Percentiles rank a stretch among this genome's conserved stretches.
Evolutionary conservation across 2,329 filamentous ascomycete genomes (phyloP).

Genomic region (Furcasterigmium furcatum): DNA sequence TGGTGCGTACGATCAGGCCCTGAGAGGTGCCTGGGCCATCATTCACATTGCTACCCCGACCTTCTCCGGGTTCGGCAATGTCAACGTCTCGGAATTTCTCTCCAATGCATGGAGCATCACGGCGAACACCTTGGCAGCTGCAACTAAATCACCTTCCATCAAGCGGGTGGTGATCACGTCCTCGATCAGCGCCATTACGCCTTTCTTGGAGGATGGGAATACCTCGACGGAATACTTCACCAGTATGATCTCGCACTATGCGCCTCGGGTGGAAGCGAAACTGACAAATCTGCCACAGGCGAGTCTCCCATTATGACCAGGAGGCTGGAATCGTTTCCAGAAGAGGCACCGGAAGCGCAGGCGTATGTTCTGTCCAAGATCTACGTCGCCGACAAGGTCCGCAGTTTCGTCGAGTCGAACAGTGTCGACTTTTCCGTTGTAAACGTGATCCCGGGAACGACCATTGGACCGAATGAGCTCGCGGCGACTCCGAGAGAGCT

Average conservation of each 20-base stretch:
- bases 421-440: neutral
- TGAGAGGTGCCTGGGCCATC: slow-evolving; percentile 13
- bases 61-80: neutral
- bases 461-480: neutral
- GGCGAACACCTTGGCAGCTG: slow-evolving; percentile 10
- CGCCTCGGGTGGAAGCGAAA: neutral
- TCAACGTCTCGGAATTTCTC: neutral
- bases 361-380: neutral
- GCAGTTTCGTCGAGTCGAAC: neutral
- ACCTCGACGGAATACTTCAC: neutral
- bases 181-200: neutral
- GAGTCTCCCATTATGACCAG: neutral
- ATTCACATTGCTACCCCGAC: neutral
- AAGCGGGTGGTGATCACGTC: neutral
- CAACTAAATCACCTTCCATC: neutral
- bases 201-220: neutral
- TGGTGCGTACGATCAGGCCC: slow-evolving; percentile 26
- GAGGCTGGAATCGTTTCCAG: neutral
- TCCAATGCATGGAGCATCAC: slow-evolving; percentile 4
- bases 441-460: neutral
- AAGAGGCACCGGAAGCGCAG: neutral
- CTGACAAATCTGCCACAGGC: neutral
- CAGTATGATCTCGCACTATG: neutral
- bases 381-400: neutral
- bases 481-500: neutral